phyloP scores from a whole-genome alignment of 768 basidiomycete species.

The Tylopilus cervinicoccineus region DNA sequence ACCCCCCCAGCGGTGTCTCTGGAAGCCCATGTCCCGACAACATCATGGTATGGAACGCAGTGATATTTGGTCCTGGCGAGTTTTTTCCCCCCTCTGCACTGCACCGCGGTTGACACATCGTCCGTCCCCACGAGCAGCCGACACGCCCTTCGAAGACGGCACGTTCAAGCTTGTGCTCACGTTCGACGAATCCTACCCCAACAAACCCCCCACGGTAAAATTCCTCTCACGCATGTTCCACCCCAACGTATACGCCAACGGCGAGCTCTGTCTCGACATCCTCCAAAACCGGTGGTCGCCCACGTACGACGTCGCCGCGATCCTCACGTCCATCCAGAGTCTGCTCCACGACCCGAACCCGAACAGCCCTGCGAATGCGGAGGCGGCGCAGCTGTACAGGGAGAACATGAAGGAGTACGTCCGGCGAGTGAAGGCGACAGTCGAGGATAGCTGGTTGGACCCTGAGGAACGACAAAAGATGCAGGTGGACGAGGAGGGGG shows the following conservation, averaged over 20 bases:
- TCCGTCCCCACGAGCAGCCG: constrained; percentile 47
- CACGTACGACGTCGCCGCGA: constrained; percentile 98
- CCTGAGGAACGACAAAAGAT: constrained; percentile 62
- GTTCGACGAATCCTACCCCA: constrained; percentile 98
- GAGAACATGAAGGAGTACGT: constrained; percentile 99
- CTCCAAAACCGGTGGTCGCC: constrained; percentile 99
- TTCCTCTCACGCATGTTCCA: constrained; percentile 99
- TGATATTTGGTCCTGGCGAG: constrained; percentile 97
- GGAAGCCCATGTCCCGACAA: constrained; percentile 97
- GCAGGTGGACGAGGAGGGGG: constrained; percentile 34
- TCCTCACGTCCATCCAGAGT: constrained; percentile 94
- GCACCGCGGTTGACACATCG: constrained; percentile 1
- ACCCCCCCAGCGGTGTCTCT: constrained; percentile 94
- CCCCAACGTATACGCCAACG: constrained; percentile 97
- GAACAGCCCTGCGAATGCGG: constrained; percentile 96
- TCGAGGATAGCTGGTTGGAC: constrained; percentile 95
- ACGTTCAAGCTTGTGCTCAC: constrained; percentile 95
- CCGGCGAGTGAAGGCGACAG: constrained; percentile 85
- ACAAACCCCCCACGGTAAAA: constrained; percentile 96
- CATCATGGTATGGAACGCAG: constrained; percentile 99
- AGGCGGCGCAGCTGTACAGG: constrained; percentile 93
- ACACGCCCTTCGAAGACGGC: constrained; percentile 98
- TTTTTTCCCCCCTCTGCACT: constrained; percentile 1
- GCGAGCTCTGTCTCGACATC: constrained; percentile 97
- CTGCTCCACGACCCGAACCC: constrained; percentile 97